These are phyloP conservation scores for Hirsutella rhossiliensis DNA, from an alignment of 2,329 filamentous ascomycete genomes.

Conservation along the genomic window DNA sequence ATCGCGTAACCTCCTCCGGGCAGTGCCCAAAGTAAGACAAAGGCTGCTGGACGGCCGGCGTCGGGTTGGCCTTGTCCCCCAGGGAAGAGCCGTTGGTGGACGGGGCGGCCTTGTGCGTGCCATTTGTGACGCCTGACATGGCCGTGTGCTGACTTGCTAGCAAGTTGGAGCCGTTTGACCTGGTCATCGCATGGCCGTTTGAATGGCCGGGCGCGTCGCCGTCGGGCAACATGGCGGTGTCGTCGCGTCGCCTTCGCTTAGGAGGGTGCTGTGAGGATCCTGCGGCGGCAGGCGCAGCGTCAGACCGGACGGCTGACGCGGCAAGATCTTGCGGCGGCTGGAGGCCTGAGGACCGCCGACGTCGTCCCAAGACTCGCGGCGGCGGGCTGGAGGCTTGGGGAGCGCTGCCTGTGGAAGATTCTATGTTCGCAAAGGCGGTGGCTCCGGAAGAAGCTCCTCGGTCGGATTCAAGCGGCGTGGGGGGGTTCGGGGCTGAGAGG, in stretches of 20 bases:
- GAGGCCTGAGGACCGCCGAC: conserved; percentile 34
- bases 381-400: conserved; percentile 12
- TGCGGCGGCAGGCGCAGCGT: conserved; percentile 5
- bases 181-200: conserved; percentile 38
- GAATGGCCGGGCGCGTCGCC: conserved; percentile 35
- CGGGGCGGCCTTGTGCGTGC: conserved; percentile 30
- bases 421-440: conserved; percentile 27
- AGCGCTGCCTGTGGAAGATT: conserved; percentile 19
- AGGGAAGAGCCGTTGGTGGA: conserved; percentile 43
- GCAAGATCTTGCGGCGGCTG: conserved; percentile 20
- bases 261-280: conserved; percentile 11
- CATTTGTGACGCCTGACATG: conserved; percentile 27
- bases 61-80: conserved; percentile 11
- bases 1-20: conserved; percentile 82
- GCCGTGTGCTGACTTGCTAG: conserved; percentile 9
- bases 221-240: conserved; percentile 50
- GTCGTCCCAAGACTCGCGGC: conserved; percentile 39
- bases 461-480: conserved; percentile 11
- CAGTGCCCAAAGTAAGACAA: conserved; percentile 68
- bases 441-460: conserved; percentile 12
- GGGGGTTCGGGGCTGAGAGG: conserved; percentile 25
- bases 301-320: conserved; percentile 10
- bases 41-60: conserved; percentile 6
- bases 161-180: conserved; percentile 30
- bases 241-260: conserved; percentile 45